These are phyloP conservation scores for Eimeria sp. DNA, from an alignment of 169 alveolate genomes.

Conservation along the genomic window DNA sequence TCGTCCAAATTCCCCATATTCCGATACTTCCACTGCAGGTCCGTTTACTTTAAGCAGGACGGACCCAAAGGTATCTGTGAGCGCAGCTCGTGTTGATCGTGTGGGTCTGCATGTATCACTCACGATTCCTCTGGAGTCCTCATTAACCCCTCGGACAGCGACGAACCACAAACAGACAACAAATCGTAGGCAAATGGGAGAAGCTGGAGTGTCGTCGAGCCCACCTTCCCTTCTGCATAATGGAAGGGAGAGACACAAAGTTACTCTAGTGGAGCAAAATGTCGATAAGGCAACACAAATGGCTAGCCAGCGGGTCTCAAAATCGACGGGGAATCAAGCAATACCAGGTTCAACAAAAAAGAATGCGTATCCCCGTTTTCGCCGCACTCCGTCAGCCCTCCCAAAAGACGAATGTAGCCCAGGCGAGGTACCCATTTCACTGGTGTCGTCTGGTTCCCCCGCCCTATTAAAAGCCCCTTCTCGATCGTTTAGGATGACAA, in stretches of 20 bases:
- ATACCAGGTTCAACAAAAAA: background rate
- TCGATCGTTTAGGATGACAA: background rate
- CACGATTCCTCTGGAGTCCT: conserved; percentile 45
- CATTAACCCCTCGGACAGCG: background rate
- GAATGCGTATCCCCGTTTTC: background rate
- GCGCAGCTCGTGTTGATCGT: conserved; percentile 37
- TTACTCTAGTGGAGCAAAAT: background rate
- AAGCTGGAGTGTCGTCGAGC: background rate
- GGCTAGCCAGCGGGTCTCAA: background rate
- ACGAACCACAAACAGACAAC: background rate
- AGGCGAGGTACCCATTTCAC: background rate
- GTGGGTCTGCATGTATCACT: conserved; percentile 39
- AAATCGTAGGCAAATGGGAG: background rate
- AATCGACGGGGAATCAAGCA: background rate
- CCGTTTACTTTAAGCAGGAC: conserved; percentile 21
- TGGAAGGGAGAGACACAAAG: background rate
- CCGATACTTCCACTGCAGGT: conserved; percentile 13
- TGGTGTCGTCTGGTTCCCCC: background rate
- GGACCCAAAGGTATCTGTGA: conserved; percentile 49
- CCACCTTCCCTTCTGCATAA: background rate
- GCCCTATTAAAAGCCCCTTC: background rate
- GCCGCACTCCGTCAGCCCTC: background rate
- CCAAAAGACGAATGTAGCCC: background rate
- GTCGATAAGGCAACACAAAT: background rate
- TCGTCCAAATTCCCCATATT: background rate